A percentile compares a stretch with the other conserved stretches of the same genome.
Evolutionary conservation across 2,329 filamentous ascomycete species (phyloP).

Genomic region (Fusarium burgessii): DNA sequence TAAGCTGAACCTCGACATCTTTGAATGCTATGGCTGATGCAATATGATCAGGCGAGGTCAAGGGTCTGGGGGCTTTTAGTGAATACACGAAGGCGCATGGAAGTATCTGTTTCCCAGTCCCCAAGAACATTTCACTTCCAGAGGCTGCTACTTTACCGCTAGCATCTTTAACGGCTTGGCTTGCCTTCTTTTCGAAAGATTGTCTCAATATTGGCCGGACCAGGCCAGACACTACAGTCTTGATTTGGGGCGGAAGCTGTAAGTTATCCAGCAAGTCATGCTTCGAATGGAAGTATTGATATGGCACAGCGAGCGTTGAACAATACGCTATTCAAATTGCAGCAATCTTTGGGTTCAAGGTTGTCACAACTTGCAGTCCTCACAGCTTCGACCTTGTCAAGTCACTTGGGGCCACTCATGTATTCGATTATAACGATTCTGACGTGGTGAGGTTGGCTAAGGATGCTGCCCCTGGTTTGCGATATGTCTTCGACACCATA

Average conservation of each 20-base stretch:
- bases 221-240: conserved; percentile 38
- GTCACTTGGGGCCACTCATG: conserved; percentile 50
- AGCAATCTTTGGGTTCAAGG: conserved; percentile 47
- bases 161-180: conserved; percentile 54
- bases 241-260: conserved; percentile 61
- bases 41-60: conserved; percentile 33
- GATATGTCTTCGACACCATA: conserved; percentile 58
- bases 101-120: conserved; percentile 55
- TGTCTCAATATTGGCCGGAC: conserved; percentile 51
- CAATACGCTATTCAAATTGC: conserved; percentile 55
- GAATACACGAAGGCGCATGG: conserved; percentile 57
- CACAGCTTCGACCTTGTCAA: conserved; percentile 50
- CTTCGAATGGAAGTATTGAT: not conserved
- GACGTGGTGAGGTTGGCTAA: conserved; percentile 53
- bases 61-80: conserved; percentile 54
- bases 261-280: conserved; percentile 27
- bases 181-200: conserved; percentile 55
- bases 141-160: conserved; percentile 56
- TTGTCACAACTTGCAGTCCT: conserved; percentile 53
- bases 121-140: conserved; percentile 44
- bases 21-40: not conserved
- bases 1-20: conserved; percentile 13
- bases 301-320: conserved; percentile 53
- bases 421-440: conserved; percentile 56
- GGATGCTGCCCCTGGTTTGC: conserved; percentile 48